Evolutionary conservation across 2,329 filamentous ascomycete species (phyloP), one percentile per base, ranked within the genome.

Genomic region (Hymenoscyphus linearis): DNA sequence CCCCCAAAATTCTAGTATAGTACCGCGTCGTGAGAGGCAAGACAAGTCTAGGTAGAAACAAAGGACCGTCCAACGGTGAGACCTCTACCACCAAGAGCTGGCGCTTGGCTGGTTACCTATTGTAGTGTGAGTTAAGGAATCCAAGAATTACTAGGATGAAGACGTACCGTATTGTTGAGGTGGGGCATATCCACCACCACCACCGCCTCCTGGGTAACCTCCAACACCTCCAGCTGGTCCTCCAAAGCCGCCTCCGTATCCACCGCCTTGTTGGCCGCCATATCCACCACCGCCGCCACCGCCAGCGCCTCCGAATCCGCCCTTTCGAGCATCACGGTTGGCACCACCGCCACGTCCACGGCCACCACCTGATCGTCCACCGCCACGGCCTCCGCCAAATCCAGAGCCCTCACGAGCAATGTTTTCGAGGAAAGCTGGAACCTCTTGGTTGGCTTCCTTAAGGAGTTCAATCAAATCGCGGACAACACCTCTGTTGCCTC

Each of bases 401-500:
- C 85, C 83, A 65, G 90, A 90, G 66, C 91, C 90, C 79, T 99
- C 95, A 66, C 95, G 92, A 71, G 95, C 93, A 78, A 99, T 96
- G 73, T 90, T 96, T 84, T 99, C 95, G 64, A 99, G 84, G 85
- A 98, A 99, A 55, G 83, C 75, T 35, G 95, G 95, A 65, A 98
- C 85, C 73, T 99, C 95, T 78, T 99, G 95, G 81, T 99, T 96
- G 68, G 95, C 95, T 78, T 99, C 95, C 83, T 98, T 98, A 69
- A 99, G 85, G 31, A 99, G 86, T n/a, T 99, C 95, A 70, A 99
- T 85, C 64, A 99, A 86, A 71, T 98, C 95, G 69, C 95, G 90
- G 67, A 98, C 95, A 69, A 99, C 91, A 79, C 95, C 95, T 72
- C 95, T 91, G 84, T 99, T 99, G 74, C 93, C 93, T 74, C 95